Base-by-base conservation (phyloP, 768 basidiomycete genomes). In the Asterophora lycoperdoides region DNA sequence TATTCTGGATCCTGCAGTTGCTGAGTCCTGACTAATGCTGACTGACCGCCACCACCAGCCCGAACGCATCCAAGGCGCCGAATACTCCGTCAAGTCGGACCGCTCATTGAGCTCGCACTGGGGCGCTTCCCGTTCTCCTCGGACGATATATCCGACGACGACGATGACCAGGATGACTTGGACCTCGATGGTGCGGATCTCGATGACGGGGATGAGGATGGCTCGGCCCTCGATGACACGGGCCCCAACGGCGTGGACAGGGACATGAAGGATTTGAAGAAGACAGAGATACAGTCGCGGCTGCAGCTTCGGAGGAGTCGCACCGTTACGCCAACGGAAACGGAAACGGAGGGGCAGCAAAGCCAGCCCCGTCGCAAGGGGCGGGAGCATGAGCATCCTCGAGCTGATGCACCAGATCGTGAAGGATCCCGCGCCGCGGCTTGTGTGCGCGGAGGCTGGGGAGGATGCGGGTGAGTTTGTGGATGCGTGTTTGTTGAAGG, bases 51-150 rank as follows among this genome's bases (percentile, higher is more conserved):
- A n/a, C n/a, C n/a, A n/a, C n/a, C 28, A 99, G 96, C 96, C 96
- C 17, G 96, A 98, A 63, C 93, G 96, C 49, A 98, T 99, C 69
- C 93, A 98, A 71, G 96, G 96, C 44, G 93, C 93, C 1, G 89
- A 91, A 62, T 98, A 99, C 67, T 93, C 93, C 26, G 94, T 99
- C 69, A 98, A 98, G 68, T 97, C 93, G 3, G 96, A 99, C 60
- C 93, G 4, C 76, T 98, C 34, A 93, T 98, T 64, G 96, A 99
- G 70, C 82, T 99, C 37, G 96, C 93, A 0, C 80, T 94, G 20
- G 93, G 94, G 10, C 86, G 93, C 17, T 99, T 99, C 77, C 96
- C 96, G n/a, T 99, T 98, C 70, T 81, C 74, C 78, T 79, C 9
- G 37, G 32, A 23, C 23, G 23, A 23, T 23, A 23, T 6, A 3